Evolutionary conservation across 441 rosid genomes (phyloP).

Genomic region (California macrophylla): DNA sequence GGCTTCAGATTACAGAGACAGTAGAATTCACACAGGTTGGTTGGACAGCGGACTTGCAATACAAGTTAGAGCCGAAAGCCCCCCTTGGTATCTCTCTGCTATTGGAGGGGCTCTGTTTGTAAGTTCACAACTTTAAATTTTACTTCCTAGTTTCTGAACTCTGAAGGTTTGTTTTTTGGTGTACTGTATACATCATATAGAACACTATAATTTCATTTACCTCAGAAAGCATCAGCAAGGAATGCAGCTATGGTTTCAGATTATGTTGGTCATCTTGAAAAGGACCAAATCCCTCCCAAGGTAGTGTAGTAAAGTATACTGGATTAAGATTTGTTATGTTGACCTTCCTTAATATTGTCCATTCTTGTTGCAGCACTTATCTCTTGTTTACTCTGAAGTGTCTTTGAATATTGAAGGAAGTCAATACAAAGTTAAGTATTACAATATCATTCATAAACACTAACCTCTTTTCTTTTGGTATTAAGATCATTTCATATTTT

Average conservation of each 20-base stretch:
- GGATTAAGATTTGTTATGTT: background rate
- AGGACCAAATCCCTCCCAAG: constrained; percentile 99
- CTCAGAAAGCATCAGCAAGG: constrained; percentile 93
- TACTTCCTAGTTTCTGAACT: background rate
- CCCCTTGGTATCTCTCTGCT: constrained; percentile 99
- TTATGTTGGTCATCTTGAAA: constrained; percentile 93
- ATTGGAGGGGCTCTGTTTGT: constrained; percentile 97
- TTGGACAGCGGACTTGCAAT: constrained; percentile 96
- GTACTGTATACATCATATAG: background rate
- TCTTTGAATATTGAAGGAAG: constrained; percentile 98
- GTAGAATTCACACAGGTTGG: constrained; percentile 99
- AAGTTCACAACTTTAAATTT: constrained; percentile 26
- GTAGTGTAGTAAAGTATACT: constrained; percentile 28
- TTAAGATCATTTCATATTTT: background rate
- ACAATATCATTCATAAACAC: constrained; percentile 15
- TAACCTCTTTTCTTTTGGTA: background rate
- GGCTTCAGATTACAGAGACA: constrained; percentile 95
- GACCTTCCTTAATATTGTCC: constrained; percentile 18
- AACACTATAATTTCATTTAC: constrained; percentile 19
- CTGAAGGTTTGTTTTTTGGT: background rate
- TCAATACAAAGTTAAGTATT: constrained; percentile 67
- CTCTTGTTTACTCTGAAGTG: constrained; percentile 90
- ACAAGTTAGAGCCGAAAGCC: constrained; percentile 99
- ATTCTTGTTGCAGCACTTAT: constrained; percentile 67
- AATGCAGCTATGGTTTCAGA: constrained; percentile 95